Base-by-base conservation (phyloP, 306 rosid species). In the Psophocarpus tetragonolobus region DNA sequence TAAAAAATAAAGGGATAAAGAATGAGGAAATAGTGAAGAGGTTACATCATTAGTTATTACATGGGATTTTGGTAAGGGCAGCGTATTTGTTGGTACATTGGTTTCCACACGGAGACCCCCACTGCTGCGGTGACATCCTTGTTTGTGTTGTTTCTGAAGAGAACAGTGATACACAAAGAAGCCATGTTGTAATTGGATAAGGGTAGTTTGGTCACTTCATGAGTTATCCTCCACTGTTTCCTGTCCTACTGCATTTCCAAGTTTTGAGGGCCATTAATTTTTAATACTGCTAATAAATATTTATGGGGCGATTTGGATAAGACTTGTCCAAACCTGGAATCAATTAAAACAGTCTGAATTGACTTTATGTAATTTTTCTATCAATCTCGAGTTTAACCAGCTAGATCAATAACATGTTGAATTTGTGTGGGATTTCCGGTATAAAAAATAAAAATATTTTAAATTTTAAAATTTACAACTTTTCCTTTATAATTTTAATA, bases 21-120 rank as follows among this genome's bases (percentile, higher is more conserved):
- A 18, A 35, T 32, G 1, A 7, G 1, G 15, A 8, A 8, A n/a
- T 1, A 0, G 7, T 13, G 50, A 42, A 26, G 47, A n/a, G 14
- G 3, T n/a, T n/a, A n/a, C n/a, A n/a, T n/a, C n/a, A 20, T 7
- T 51, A 36, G 15, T 17, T 21, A 60, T 17, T 80, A 89, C 97
- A 92, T 18, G 97, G 98, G 73, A 95, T 87, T 77, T 92, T 84
- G 51, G 88, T 91, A 26, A 95, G 91, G 20, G 92, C 92, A 1
- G 96, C 75, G 76, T 90, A 95, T 84, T 95, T 92, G 18, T 79
- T 82, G 36, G 98, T 91, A 86, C 97, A 95, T 82, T 88, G 82
- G 68, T 82, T 86, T 41, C 96, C 96, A 66, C 98, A 92, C 0
- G 95, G 92, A 75, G 92, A 75, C n/a, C 72, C 84, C 97, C 97